Evolutionary conservation across 345 rosid species (phyloP).

Genomic region (Boechera stricta): DNA sequence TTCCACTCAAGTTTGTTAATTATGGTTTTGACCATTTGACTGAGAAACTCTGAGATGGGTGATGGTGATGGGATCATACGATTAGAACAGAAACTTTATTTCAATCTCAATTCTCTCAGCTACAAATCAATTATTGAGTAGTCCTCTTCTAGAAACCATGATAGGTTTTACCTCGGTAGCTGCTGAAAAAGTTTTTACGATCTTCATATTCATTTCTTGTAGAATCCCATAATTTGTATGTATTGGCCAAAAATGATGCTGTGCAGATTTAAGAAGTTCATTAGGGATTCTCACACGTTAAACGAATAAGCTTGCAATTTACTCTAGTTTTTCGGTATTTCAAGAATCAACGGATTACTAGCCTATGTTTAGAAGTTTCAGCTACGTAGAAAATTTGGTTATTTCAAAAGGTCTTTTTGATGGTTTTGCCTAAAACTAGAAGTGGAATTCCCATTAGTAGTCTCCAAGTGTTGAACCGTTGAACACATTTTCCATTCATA

Average conservation of each 20-base stretch:
- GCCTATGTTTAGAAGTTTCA: neutral
- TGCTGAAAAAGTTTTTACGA: conserved; percentile 4
- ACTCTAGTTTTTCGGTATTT: neutral
- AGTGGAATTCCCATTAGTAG: neutral
- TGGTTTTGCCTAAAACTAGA: neutral
- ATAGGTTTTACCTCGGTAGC: neutral
- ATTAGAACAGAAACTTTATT: conserved; percentile 3
- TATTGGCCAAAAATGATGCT: neutral
- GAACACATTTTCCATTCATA: conserved; percentile 4
- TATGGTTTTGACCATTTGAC: conserved; percentile 20
- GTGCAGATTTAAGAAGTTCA: neutral
- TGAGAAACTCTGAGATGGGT: conserved; percentile 10
- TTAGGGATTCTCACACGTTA: neutral
- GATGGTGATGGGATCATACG: conserved; percentile 19
- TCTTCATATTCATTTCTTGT: neutral
- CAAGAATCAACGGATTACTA: neutral
- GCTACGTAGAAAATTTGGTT: neutral
- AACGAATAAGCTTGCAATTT: neutral
- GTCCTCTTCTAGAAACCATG: conserved; percentile 18
- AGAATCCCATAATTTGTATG: neutral
- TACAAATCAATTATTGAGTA: conserved; percentile 14
- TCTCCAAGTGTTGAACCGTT: conserved; percentile 20
- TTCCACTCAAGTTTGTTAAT: conserved; percentile 23
- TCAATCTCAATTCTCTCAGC: neutral
- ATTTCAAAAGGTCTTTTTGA: neutral